Evolutionary conservation across 495 filamentous ascomycete species (phyloP).

Genomic region (Trichoderma virens): DNA sequence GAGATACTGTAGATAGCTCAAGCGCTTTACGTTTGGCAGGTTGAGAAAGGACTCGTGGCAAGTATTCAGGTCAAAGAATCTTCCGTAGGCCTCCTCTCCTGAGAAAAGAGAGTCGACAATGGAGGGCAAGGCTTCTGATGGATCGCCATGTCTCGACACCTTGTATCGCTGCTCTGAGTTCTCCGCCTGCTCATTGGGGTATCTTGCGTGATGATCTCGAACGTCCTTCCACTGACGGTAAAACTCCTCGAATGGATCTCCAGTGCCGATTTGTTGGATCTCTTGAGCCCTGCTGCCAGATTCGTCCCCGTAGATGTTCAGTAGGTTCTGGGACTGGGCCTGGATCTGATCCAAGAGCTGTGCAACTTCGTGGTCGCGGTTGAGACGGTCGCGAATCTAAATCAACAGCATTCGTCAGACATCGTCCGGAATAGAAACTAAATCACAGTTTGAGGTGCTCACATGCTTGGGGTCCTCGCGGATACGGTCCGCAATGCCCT

Average conservation of each 20-base stretch:
- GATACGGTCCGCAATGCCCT: constrained; percentile 83
- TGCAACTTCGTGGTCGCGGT: constrained; percentile 86
- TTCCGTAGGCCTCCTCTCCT: constrained; percentile 86
- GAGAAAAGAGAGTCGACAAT: constrained; percentile 89
- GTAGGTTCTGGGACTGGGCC: constrained; percentile 69
- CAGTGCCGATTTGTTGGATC: constrained; percentile 73
- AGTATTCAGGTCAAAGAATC: constrained; percentile 78
- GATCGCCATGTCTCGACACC: constrained; percentile 47
- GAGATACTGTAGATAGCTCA: constrained; percentile 87
- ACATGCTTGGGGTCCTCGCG: constrained; percentile 84
- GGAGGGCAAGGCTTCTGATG: constrained; percentile 54
- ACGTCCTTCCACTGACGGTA: constrained; percentile 75
- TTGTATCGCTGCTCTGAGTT: constrained; percentile 91
- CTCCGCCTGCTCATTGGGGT: constrained; percentile 91
- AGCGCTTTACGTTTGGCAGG: constrained; percentile 69
- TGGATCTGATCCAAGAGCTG: constrained; percentile 80
- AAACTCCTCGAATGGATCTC: constrained; percentile 88
- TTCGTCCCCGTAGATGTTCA: constrained; percentile 78
- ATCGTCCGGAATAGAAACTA: not conserved
- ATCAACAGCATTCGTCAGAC: not conserved
- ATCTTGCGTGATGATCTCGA: constrained; percentile 79
- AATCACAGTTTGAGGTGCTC: not conserved
- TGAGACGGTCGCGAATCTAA: constrained; percentile 75
- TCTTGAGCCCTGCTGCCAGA: constrained; percentile 65
- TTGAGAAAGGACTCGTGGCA: constrained; percentile 87